A percentile compares a stretch with the other conserved stretches of the same genome.
phyloP scores from a whole-genome alignment of 257 asterid genomes.

The Cruciata laevipes region DNA sequence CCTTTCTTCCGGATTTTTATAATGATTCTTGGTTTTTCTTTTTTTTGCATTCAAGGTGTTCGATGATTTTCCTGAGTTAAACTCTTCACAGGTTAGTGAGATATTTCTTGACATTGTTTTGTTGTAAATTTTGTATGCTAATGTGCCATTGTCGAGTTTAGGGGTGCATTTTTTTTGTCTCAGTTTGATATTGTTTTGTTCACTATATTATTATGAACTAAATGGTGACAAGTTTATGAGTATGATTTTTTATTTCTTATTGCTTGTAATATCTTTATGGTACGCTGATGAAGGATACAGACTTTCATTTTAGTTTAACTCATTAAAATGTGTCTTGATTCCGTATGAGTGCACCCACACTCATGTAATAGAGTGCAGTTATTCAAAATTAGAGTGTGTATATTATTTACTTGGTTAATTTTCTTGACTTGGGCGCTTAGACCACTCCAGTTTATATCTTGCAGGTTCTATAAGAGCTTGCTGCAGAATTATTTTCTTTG shows the following conservation, averaged over 20 bases:
- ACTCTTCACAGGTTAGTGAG: too few species aligned
- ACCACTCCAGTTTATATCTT: background rate
- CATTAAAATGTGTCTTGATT: background rate
- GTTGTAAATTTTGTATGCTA: too few species aligned
- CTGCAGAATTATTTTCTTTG: background rate
- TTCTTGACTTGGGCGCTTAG: background rate
- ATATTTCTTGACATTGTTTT: too few species aligned
- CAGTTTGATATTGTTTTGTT: background rate
- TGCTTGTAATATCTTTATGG: background rate
- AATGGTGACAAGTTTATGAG: background rate
- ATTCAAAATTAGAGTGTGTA: background rate
- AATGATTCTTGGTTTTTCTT: too few species aligned
- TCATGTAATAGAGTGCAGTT: too few species aligned
- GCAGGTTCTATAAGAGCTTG: background rate
- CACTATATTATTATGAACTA: background rate
- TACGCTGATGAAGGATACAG: background rate
- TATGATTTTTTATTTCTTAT: background rate
- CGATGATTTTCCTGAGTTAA: too few species aligned
- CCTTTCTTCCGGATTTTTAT: too few species aligned
- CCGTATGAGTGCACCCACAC: background rate
- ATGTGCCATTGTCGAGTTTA: too few species aligned
- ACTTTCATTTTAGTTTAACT: background rate
- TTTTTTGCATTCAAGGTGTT: too few species aligned
- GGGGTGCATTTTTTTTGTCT: too few species aligned
- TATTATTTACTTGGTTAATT: background rate